Percentiles rank a stretch among this genome's conserved stretches.
phyloP scores from a whole-genome alignment of 208 protist genomes.

The Crithidia thermophila region DNA sequence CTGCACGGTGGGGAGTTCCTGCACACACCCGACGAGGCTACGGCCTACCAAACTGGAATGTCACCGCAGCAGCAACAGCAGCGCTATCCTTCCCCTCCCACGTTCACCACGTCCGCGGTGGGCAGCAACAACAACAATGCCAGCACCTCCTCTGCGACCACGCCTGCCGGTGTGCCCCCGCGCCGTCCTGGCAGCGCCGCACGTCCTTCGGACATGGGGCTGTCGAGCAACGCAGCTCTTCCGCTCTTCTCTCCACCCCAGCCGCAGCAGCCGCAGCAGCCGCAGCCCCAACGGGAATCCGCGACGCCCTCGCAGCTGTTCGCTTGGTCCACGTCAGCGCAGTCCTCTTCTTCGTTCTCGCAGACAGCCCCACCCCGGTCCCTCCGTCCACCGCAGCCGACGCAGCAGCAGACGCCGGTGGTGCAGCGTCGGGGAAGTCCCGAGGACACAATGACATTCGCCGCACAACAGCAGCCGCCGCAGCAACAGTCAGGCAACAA shows the following conservation, averaged over 20 bases:
- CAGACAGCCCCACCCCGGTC: slow-evolving; percentile 3
- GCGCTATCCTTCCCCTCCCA: slow-evolving; percentile 7
- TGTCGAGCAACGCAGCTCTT: not conserved
- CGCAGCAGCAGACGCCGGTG: slow-evolving; percentile 5
- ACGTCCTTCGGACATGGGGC: not conserved
- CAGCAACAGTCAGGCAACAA: not conserved
- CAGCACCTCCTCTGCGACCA: no score
- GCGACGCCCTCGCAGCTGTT: not conserved
- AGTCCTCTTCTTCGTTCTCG: no score
- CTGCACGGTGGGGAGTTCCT: slow-evolving; percentile 17
- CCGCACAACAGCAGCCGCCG: not conserved
- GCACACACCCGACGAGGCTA: not conserved
- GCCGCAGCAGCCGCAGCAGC: not conserved
- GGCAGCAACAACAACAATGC: no score
- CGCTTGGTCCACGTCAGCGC: not conserved
- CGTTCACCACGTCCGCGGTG: slow-evolving; percentile 21
- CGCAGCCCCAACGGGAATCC: no score
- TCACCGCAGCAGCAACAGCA: slow-evolving; percentile 4
- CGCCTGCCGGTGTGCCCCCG: not conserved
- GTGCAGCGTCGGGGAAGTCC: slow-evolving; percentile 16
- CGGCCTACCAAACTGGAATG: not conserved
- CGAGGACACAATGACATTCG: not conserved
- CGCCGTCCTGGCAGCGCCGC: slow-evolving; percentile 5
- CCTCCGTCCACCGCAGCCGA: not conserved
- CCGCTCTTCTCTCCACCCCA: slow-evolving; percentile 1